Evolutionary conservation across 495 filamentous ascomycete species (phyloP), one percentile per base, ranked within the genome.

Genomic region (Staphylotrichum tortipilum): DNA sequence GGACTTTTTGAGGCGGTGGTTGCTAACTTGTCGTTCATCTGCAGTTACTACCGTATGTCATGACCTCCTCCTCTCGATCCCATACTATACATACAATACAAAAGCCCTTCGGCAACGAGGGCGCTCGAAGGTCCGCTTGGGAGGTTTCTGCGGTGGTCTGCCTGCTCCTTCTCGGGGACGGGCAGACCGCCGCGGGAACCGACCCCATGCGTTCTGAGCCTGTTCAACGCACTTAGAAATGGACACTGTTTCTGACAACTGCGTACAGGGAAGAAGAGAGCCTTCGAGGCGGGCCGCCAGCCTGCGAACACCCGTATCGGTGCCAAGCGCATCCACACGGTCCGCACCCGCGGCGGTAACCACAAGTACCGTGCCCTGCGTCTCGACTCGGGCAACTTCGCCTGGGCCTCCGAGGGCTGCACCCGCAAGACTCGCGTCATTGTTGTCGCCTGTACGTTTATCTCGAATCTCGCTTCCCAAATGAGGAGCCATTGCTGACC

Each of bases 271-370:
- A 83, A 83, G 79, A 83, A 83, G 79, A 77, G 92, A 82, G 94
- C 90, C 70, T 99, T 97, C 84, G 94, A 99, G 83, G 88, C 89
- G 72, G 92, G 94, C 74, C 92, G 92, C 70, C 92, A 99, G 81
- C 85, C 91, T 65, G 87, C 92, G 76, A 95, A 92, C 81, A 99
- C 92, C 72, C 87, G 92, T 83, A 96, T 99, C 74, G 92, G 94
- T 63, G 66, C 83, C 66, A 99, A 97, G 86, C 88, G 92, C 73
- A 89, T 99, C 75, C 92, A 99, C 79, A 78, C 89, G 64, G 94
- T 99, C 73, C 92, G 92, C 75, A 95, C 89, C 61, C 92, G 92
- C 73, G 92, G 92, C 73, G 92, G 92, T 58, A 97, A 97, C 85
- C 87, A 82, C 75, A 99, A 99, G 81, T 95, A 90, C 85, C 94